Evolutionary conservation across 1,284 basidiomycete genomes (phyloP).

Genomic region (Polyporus tsugae): DNA sequence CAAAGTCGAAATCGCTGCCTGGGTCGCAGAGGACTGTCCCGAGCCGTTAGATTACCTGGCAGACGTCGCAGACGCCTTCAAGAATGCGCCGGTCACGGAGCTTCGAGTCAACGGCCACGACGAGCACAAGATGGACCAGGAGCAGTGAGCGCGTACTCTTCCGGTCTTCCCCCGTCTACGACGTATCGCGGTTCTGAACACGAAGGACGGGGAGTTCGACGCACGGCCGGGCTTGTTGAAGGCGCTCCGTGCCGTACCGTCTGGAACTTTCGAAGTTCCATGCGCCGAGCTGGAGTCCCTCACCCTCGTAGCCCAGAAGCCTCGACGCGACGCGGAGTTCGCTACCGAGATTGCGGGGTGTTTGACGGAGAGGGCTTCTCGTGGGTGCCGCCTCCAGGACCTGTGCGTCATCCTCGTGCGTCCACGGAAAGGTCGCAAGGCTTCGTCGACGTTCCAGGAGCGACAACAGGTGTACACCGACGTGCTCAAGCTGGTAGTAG

Average conservation of each 20-base stretch:
- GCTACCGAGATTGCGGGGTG: background rate
- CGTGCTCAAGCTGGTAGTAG: background rate
- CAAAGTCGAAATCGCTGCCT: background rate
- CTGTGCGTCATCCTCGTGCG: background rate
- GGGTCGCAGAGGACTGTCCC: background rate
- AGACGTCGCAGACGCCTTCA: constrained; percentile 5
- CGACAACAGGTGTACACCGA: background rate
- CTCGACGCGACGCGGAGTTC: background rate
- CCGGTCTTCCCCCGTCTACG: background rate
- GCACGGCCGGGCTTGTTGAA: background rate
- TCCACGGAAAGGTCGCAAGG: background rate
- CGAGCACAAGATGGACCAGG: background rate
- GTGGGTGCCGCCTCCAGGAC: background rate
- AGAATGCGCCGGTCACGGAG: background rate
- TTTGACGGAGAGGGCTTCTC: background rate
- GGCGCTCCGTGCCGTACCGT: background rate
- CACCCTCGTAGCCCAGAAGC: background rate
- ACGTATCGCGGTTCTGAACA: background rate
- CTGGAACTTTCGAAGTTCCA: background rate
- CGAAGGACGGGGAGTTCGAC: background rate
- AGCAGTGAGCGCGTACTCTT: background rate
- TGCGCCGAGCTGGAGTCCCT: background rate
- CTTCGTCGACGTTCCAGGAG: background rate
- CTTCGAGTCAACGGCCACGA: background rate
- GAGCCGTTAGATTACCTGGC: constrained; percentile 1